A percentile compares a stretch with the other conserved stretches of the same genome.
Conservation (phyloP, 2,329 filamentous ascomycete genomes). For the Coniochaeta prunicola region DNA sequence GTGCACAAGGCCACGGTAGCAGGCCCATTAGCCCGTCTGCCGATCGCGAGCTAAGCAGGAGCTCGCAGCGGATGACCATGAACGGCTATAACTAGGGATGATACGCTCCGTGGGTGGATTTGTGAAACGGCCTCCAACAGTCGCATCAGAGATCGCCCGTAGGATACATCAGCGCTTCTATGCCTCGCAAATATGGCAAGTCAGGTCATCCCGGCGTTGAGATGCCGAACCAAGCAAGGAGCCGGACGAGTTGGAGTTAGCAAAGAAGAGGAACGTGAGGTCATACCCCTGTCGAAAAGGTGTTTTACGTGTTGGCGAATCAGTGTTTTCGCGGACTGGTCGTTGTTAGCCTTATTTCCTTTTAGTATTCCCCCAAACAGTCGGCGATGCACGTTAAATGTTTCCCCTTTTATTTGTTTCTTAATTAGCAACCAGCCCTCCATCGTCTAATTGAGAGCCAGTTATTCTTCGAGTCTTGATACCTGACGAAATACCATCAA, state of each 20-base stretch:
- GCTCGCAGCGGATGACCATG: slow-evolving; percentile 96
- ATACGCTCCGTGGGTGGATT: background rate
- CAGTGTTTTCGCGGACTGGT: slow-evolving; percentile 29
- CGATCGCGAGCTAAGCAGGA: slow-evolving; percentile 91
- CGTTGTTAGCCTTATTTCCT: slow-evolving; percentile 33
- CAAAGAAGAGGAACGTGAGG: slow-evolving; percentile 12
- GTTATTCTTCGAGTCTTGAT: slow-evolving; percentile 25
- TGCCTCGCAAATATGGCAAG: background rate
- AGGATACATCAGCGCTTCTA: background rate
- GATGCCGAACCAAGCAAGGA: slow-evolving; percentile 6
- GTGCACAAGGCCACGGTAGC: slow-evolving; percentile 73
- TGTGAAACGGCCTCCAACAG: background rate
- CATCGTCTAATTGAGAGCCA: slow-evolving; percentile 32
- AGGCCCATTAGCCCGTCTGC: slow-evolving; percentile 93
- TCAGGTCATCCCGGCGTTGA: background rate
- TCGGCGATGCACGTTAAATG: slow-evolving; percentile 6
- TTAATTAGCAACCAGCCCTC: slow-evolving; percentile 20
- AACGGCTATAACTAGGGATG: slow-evolving; percentile 74
- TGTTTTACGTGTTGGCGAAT: slow-evolving; percentile 30
- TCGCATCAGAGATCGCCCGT: background rate
- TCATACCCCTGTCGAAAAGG: slow-evolving; percentile 19
- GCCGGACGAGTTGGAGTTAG: slow-evolving; percentile 9
- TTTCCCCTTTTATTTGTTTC: slow-evolving; percentile 16
- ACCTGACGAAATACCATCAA: slow-evolving; percentile 28
- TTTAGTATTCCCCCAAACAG: slow-evolving; percentile 32